Percentiles rank a stretch among this genome's conserved stretches.
Conservation (phyloP, 768 basidiomycete species). For the Pleurotus salmoneostramineus region DNA sequence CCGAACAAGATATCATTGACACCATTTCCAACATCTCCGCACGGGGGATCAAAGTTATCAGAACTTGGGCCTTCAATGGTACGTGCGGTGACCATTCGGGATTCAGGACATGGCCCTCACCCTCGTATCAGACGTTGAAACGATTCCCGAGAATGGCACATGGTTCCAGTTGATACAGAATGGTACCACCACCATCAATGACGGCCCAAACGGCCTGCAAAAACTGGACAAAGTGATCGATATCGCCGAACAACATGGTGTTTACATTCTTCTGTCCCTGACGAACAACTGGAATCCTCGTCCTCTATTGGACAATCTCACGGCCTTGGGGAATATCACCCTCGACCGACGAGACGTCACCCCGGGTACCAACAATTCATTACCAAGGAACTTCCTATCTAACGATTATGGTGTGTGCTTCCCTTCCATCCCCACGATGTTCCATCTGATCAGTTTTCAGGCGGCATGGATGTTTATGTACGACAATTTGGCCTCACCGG, state of each 20-base stretch:
- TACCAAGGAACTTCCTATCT: conserved; percentile 51
- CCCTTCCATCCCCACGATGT: neutral
- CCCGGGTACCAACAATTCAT: conserved; percentile 29
- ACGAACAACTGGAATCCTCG: conserved; percentile 48
- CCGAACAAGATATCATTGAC: conserved; percentile 49
- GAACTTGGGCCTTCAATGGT: conserved; percentile 76
- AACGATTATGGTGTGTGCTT: conserved; percentile 54
- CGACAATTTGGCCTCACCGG: conserved; percentile 38
- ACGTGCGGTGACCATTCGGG: neutral
- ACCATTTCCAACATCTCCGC: conserved; percentile 57
- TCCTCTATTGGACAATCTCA: conserved; percentile 15
- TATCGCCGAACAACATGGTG: conserved; percentile 34
- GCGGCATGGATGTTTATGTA: conserved; percentile 67
- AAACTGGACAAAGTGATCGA: conserved; percentile 40
- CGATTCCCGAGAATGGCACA: conserved; percentile 51
- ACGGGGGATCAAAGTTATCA: conserved; percentile 52
- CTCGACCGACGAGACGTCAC: conserved; percentile 8
- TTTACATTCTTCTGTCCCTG: conserved; percentile 37
- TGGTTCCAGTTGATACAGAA: conserved; percentile 63
- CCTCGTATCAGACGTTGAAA: conserved; percentile 38
- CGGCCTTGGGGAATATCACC: neutral
- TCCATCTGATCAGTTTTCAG: conserved; percentile 23
- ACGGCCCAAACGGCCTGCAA: conserved; percentile 41
- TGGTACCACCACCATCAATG: conserved; percentile 46
- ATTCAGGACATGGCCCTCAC: neutral